Conservation (phyloP, 306 rosid species). For the Datisca glomerata region DNA sequence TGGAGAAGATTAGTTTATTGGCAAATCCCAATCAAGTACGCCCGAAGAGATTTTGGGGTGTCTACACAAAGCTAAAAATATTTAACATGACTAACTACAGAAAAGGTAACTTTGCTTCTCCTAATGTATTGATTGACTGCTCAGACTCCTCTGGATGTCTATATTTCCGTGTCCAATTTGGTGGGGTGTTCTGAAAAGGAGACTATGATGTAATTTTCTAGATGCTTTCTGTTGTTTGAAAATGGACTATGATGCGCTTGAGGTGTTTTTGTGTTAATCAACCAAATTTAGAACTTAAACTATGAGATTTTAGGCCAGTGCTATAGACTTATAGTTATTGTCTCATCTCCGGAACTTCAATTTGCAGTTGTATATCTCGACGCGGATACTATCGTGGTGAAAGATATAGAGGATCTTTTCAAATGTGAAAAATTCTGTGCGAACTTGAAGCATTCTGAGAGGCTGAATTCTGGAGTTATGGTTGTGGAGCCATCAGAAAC, state of each 20-base stretch:
- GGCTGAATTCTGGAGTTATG: slow-evolving; percentile 96
- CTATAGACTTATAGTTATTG: too few relatives aligned
- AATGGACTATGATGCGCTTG: too few relatives aligned
- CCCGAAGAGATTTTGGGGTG: slow-evolving; percentile 97
- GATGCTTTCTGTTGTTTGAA: too few relatives aligned
- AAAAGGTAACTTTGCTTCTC: slow-evolving; percentile 45
- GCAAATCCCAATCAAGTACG: slow-evolving; percentile 92
- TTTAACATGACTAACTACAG: slow-evolving; percentile 91
- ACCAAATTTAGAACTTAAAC: too few relatives aligned
- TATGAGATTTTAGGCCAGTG: too few relatives aligned
- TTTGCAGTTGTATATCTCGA: slow-evolving; percentile 94
- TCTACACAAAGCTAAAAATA: slow-evolving; percentile 85
- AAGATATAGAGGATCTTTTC: slow-evolving; percentile 84
- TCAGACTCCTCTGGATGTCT: too few relatives aligned
- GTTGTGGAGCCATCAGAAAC: slow-evolving; percentile 83
- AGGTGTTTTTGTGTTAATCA: too few relatives aligned
- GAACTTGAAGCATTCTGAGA: slow-evolving; percentile 98
- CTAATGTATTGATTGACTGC: neutral
- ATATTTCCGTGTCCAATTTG: too few relatives aligned
- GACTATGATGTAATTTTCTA: too few relatives aligned
- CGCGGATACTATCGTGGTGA: slow-evolving; percentile 89
- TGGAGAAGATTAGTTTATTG: slow-evolving; percentile 77
- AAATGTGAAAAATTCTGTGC: slow-evolving; percentile 90
- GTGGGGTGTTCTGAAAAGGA: too few relatives aligned
- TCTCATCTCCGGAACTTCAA: slow-evolving; percentile 8